Conservation (phyloP, 306 rosid genomes). For the Pyrus communis region DNA sequence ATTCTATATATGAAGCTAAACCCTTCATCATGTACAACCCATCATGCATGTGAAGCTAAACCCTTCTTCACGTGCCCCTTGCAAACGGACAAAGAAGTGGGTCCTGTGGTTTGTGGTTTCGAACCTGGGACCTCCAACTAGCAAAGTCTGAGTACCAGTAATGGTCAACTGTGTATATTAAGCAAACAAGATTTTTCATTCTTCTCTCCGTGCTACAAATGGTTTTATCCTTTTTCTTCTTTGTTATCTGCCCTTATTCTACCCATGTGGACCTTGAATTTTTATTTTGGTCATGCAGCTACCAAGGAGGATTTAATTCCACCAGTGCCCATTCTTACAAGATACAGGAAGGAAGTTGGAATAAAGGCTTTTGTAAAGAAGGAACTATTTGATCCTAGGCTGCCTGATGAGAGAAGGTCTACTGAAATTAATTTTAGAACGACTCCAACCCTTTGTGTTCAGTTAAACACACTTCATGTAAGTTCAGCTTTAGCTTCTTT, state of each 20-base stretch:
- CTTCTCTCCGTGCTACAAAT: background rate
- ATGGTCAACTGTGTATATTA: background rate
- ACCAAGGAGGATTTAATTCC: slow-evolving; percentile 88
- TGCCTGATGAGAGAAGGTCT: slow-evolving; percentile 71
- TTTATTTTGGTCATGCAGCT: slow-evolving; percentile 46
- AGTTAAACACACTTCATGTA: slow-evolving; percentile 83
- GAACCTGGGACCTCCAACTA: background rate
- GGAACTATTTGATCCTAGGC: slow-evolving; percentile 82
- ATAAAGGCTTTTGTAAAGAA: slow-evolving; percentile 97
- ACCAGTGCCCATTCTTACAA: slow-evolving; percentile 84
- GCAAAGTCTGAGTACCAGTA: background rate
- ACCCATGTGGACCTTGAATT: slow-evolving; percentile 4
- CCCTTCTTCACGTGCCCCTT: background rate
- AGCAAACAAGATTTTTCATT: background rate
- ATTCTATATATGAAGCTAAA: background rate
- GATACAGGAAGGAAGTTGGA: slow-evolving; percentile 85
- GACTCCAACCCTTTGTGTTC: slow-evolving; percentile 84
- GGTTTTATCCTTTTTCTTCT: background rate
- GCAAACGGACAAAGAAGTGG: background rate
- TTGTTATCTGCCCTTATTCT: background rate
- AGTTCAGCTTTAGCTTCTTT: slow-evolving; percentile 34
- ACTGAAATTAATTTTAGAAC: slow-evolving; percentile 64
- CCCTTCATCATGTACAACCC: background rate
- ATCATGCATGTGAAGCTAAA: background rate
- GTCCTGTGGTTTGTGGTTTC: background rate